Base-by-base conservation (phyloP, 345 rosid genomes). In the Aurinia saxatilis region DNA sequence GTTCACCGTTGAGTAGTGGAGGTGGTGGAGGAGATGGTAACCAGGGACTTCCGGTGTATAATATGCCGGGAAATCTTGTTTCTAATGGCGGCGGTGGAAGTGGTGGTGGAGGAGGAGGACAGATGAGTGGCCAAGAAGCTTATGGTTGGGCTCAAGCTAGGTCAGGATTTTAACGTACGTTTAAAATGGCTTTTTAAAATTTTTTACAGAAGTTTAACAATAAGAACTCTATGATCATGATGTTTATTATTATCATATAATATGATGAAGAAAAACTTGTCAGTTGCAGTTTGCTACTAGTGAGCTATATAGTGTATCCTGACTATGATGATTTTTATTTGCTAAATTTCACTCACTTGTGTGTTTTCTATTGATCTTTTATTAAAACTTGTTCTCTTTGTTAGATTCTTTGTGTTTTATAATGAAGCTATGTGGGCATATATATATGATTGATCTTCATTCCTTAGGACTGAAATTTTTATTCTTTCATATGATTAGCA, bases 1-100 rank as follows among this genome's bases (percentile, higher is more conserved):
- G 74, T 8, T 68, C 71, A 1, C 75, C 80, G 15, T 47, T 80
- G 3, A 65, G 81, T 35, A 68, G 82, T 4, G 72, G 74, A 29
- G 73, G 77, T 5, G 83, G 80, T 15, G 50, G 84, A 60, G 76
- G 82, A 6, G 86, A 84, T 6, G 75, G 77, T 5, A 72, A 82
- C 12, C 75, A 60, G 45, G 78, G 80, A 12, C 63, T 83, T 63
- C 78, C 82, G 4, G 77, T 68, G 46, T 90, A 75, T 38, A 86
- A 75, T 75, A 70, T 77, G 78, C 85, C 79, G 4, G 81, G 93
- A 52, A 90, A 80, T 75, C 79, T 85, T 72, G 76, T 81, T 50
- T 72, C 87, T n/a, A 89, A 82, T 48, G 67, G 66, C 7, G 65
- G 25, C 2, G 25, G 59, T 0, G 71, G 25, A 21, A 4, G 59